Conservation (phyloP, 345 rosid species). For the Gossypium stocksii region DNA sequence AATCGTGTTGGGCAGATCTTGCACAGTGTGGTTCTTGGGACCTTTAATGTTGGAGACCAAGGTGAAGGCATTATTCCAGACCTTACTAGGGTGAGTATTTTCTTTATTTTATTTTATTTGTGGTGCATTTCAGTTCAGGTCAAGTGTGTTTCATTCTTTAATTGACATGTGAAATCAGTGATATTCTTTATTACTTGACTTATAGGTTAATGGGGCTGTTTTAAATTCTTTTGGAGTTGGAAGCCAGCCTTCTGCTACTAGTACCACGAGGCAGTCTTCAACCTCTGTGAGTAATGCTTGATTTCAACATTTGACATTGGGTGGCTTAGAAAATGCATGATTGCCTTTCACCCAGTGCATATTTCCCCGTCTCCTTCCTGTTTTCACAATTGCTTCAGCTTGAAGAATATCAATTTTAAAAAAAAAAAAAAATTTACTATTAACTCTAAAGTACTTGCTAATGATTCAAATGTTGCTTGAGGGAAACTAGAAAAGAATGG, state of each 20-base stretch:
- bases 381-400: not conserved
- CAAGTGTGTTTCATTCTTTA: not conserved
- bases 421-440: not conserved
- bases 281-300: slow-evolving; percentile 39
- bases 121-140: not conserved
- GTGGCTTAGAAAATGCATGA: not conserved
- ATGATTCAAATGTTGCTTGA: not conserved
- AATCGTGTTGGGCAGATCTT: slow-evolving; percentile 64
- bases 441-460: not conserved
- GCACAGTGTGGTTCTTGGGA: slow-evolving; percentile 83
- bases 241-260: slow-evolving; percentile 44
- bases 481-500: not conserved
- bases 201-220: slow-evolving; percentile 83
- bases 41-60: slow-evolving; percentile 78
- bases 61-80: slow-evolving; percentile 69
- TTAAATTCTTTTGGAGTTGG: slow-evolving; percentile 78
- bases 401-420: not conserved
- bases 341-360: not conserved
- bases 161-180: not conserved
- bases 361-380: not conserved
- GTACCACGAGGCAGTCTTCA: slow-evolving; percentile 35
- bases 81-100: slow-evolving; percentile 46
- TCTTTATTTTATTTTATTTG: not conserved
- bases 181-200: slow-evolving; percentile 7
- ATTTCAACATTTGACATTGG: not conserved